phyloP scores from a whole-genome alignment of 306 rosid species.

The Prunus persica region DNA sequence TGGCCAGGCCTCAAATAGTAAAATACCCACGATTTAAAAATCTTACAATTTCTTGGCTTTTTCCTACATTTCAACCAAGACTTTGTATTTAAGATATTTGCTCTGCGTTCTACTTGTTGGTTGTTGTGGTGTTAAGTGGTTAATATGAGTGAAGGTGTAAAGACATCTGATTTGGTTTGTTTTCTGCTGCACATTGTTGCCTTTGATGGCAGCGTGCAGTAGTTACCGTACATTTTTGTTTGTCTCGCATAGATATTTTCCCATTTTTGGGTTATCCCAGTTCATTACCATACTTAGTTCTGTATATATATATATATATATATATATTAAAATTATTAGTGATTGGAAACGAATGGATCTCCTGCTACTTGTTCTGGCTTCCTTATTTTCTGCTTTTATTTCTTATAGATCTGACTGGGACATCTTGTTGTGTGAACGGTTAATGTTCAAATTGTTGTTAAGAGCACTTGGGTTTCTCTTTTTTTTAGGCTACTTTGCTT shows the following conservation, averaged over 20 bases:
- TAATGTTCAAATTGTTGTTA: constrained; percentile 5
- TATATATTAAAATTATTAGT: too few relatives aligned
- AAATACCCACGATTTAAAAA: neutral
- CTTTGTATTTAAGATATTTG: neutral
- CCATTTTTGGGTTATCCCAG: neutral
- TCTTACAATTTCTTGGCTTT: neutral
- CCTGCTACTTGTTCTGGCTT: neutral
- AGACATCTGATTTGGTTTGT: constrained; percentile 11
- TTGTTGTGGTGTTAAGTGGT: neutral
- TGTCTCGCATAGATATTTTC: neutral
- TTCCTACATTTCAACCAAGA: neutral
- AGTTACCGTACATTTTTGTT: neutral
- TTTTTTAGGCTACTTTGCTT: constrained; percentile 4
- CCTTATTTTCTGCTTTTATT: neutral
- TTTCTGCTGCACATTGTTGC: neutral
- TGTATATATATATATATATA: neutral
- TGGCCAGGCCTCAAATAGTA: neutral
- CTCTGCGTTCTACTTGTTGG: neutral
- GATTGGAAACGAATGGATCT: neutral
- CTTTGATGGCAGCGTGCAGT: neutral
- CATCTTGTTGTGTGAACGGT: constrained; percentile 2
- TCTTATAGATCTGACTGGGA: constrained; percentile 19
- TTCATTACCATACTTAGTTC: neutral
- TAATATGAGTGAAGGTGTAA: neutral
- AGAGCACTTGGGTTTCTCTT: constrained; percentile 12